Base-by-base conservation (phyloP, 805 yeast species). In the Candida sithepensis region DNA sequence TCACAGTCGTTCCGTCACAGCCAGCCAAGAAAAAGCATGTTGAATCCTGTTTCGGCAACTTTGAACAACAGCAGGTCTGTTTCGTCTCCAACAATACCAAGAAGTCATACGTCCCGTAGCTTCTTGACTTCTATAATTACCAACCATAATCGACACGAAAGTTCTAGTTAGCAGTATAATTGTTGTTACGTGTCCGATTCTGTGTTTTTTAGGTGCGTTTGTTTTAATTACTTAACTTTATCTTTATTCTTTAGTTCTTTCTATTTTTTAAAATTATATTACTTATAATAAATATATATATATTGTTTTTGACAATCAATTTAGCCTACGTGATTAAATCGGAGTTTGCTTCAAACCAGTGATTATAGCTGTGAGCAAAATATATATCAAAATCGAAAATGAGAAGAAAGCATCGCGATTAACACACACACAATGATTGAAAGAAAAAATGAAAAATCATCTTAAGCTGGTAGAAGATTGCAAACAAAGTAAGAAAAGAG, bases 1-100 rank as follows among this genome's bases (percentile, higher is more conserved):
- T 47, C 60, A 1, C 63, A 58, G 26, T 53, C 55, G 10, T 55
- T 64, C 50, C 59, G 65, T 43, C 65, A 59, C 19, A 53, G 51
- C 23, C 62, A 56, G 42, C 61, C 62, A 22, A 51, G 65, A 40
- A 50, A 44, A 20, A 46, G 49, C 23, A 40, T 45, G n/a, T 20
- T 42, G 33, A 33, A 23, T n/a, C n/a, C n/a, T n/a, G n/a, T n/a
- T n/a, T n/a, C n/a, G n/a, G n/a, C n/a, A n/a, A n/a, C n/a, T n/a
- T n/a, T n/a, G n/a, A 8, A 23, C 12, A n/a, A 34, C 41, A 34
- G 46, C 22, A 48, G 54, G 30, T 20, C 53, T 3, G 23, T 44
- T 4, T 51, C 57, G 7, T n/a, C 54, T 7, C 50, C 53, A 34
- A 34, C 20, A n/a, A 36, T 45, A 8, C 43, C 55, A 9, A 56